Percentiles rank a stretch among this genome's conserved stretches.
phyloP scores from a whole-genome alignment of 805 yeast species.

The Yarrowia porcina region DNA sequence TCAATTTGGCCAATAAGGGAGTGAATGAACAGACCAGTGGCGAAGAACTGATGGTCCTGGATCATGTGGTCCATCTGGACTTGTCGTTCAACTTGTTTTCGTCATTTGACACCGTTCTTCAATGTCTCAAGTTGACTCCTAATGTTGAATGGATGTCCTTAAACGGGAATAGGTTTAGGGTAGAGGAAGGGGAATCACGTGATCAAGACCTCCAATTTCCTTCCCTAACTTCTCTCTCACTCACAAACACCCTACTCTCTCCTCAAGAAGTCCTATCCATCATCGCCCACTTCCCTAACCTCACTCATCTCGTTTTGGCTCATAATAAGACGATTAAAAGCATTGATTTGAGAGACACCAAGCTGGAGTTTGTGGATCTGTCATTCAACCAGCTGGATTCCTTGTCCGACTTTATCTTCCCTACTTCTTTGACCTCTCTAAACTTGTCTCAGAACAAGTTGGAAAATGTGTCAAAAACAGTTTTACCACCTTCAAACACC shows the following conservation, averaged over 20 bases:
- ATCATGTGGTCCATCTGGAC: neutral
- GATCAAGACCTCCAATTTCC: no score
- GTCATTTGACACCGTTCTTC: neutral
- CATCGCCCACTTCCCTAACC: neutral
- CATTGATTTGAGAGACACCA: neutral
- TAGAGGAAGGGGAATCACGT: no score
- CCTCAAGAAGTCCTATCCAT: neutral
- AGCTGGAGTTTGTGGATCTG: neutral
- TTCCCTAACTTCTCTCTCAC: neutral
- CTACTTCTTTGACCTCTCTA: neutral
- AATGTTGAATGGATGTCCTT: neutral
- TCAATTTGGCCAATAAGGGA: conserved; percentile 1
- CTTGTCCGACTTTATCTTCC: neutral
- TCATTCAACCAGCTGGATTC: neutral
- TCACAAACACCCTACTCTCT: neutral
- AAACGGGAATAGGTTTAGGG: neutral
- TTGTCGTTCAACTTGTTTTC: neutral
- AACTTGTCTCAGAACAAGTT: neutral
- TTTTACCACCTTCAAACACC: neutral
- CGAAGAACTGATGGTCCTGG: neutral
- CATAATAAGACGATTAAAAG: neutral
- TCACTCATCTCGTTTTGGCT: neutral
- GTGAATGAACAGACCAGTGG: neutral
- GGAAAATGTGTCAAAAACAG: neutral
- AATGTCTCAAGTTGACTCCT: neutral